Evolutionary conservation across 148 eudicot genomes (phyloP).

Genomic region (Persicaria maculosa): DNA sequence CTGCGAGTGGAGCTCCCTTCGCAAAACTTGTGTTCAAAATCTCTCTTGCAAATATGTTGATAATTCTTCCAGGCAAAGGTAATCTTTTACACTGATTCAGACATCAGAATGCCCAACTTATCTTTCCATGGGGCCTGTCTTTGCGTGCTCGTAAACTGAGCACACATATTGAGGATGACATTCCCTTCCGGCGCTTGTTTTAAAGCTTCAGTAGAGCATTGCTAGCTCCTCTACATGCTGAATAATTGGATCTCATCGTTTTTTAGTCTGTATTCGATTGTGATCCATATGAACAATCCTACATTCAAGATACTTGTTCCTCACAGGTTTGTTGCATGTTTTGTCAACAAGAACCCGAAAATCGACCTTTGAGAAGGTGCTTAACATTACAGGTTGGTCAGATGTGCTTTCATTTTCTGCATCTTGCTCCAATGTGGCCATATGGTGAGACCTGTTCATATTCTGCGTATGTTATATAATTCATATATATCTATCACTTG

Average conservation of each 20-base stretch:
- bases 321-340: background rate
- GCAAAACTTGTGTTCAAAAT: background rate
- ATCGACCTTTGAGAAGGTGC: too few relatives aligned
- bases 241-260: background rate
- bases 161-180: slow-evolving; percentile 9
- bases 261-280: too few relatives aligned
- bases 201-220: slow-evolving; percentile 12
- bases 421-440: too few relatives aligned
- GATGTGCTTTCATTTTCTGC: too few relatives aligned
- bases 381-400: too few relatives aligned
- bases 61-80: slow-evolving; percentile 12
- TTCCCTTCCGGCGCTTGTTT: slow-evolving; percentile 9
- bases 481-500: too few relatives aligned
- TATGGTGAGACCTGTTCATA: too few relatives aligned
- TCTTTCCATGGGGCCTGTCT: slow-evolving; percentile 2
- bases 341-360: background rate
- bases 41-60: slow-evolving; percentile 4
- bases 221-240: slow-evolving; percentile 1
- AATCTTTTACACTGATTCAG: background rate
- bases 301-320: background rate
- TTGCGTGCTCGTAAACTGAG: slow-evolving; percentile 7
- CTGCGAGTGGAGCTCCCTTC: background rate
- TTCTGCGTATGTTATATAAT: too few relatives aligned
- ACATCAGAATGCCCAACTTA: background rate
- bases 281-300: too few relatives aligned